phyloP scores from a whole-genome alignment of 768 basidiomycete species.

The Russula sp. region DNA sequence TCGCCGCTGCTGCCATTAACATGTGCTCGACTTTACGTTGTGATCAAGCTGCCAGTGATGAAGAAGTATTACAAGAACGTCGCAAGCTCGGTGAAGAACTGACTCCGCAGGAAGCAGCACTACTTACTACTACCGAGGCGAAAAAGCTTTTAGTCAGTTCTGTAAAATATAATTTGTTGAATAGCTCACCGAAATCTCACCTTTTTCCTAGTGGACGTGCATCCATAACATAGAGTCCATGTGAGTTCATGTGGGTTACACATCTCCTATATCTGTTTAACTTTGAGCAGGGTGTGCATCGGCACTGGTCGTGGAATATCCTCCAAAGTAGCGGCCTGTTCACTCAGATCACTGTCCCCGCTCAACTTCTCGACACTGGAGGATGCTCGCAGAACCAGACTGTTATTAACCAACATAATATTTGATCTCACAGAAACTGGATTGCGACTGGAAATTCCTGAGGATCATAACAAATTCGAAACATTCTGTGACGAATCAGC shows the following conservation, averaged over 20 bases:
- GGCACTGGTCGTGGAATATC: slow-evolving; percentile 28
- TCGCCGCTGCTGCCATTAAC: slow-evolving; percentile 44
- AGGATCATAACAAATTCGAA: slow-evolving; percentile 22
- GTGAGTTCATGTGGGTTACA: slow-evolving; percentile 7
- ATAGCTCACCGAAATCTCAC: not conserved
- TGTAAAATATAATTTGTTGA: not conserved
- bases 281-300: slow-evolving; percentile 24
- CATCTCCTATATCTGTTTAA: not conserved
- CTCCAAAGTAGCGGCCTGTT: slow-evolving; percentile 5
- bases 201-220: slow-evolving; percentile 23
- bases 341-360: slow-evolving; percentile 5
- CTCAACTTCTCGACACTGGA: slow-evolving; percentile 22
- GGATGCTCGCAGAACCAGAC: slow-evolving; percentile 23
- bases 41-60: slow-evolving; percentile 23
- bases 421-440: slow-evolving; percentile 26
- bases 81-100: slow-evolving; percentile 15
- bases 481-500: slow-evolving; percentile 23
- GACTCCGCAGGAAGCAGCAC: slow-evolving; percentile 9
- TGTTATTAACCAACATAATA: slow-evolving; percentile 22
- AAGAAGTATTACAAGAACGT: slow-evolving; percentile 20
- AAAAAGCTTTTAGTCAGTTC: slow-evolving; percentile 19
- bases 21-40: slow-evolving; percentile 48
- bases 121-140: slow-evolving; percentile 11
- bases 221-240: slow-evolving; percentile 29
- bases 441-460: slow-evolving; percentile 20